Percentiles rank a stretch among this genome's conserved stretches.
Evolutionary conservation across 352 stramenopile genomes (phyloP).

Genomic region (Globisporangium iwayamae): DNA sequence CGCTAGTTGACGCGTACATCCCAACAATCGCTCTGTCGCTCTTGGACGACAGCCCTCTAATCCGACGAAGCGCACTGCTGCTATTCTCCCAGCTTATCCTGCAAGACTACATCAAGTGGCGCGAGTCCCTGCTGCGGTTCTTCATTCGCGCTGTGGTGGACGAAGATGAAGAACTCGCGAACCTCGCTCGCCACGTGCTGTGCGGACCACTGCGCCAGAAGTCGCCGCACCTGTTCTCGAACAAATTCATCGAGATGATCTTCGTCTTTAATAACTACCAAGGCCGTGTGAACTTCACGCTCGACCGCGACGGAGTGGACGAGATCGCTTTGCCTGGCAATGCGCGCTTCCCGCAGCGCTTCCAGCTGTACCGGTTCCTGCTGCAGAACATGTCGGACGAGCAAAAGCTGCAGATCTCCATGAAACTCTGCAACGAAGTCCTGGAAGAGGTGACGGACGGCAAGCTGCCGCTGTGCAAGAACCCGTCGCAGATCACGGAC

Average conservation of each 20-base stretch:
- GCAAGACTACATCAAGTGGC: conserved; percentile 99
- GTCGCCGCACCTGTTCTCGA: conserved; percentile 92
- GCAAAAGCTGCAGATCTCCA: conserved; percentile 95
- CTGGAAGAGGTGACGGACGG: conserved; percentile 88
- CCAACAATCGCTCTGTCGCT: conserved; percentile 94
- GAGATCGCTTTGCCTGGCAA: conserved; percentile 60
- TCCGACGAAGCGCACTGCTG: conserved; percentile 94
- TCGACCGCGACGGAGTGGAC: conserved; percentile 62
- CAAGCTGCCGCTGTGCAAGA: conserved; percentile 64
- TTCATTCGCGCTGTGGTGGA: conserved; percentile 95
- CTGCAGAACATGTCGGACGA: conserved; percentile 94
- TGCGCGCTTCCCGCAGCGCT: conserved; percentile 59
- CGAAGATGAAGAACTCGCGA: conserved; percentile 89
- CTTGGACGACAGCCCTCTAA: conserved; percentile 76
- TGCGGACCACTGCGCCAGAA: conserved; percentile 90
- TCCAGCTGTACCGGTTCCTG: conserved; percentile 93
- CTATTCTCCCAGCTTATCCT: conserved; percentile 95
- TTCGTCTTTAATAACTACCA: conserved; percentile 94
- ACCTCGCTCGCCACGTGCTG: conserved; percentile 92
- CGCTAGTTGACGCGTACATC: conserved; percentile 95
- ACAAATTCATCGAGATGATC: conserved; percentile 96
- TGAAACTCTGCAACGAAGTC: conserved; percentile 92
- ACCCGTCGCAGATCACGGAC: conserved; percentile 76
- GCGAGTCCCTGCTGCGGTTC: conserved; percentile 93
- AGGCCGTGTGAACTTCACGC: conserved; percentile 56